Base-by-base conservation (phyloP, 2,329 filamentous ascomycete genomes). In the Cordyceps fumosorosea region DNA sequence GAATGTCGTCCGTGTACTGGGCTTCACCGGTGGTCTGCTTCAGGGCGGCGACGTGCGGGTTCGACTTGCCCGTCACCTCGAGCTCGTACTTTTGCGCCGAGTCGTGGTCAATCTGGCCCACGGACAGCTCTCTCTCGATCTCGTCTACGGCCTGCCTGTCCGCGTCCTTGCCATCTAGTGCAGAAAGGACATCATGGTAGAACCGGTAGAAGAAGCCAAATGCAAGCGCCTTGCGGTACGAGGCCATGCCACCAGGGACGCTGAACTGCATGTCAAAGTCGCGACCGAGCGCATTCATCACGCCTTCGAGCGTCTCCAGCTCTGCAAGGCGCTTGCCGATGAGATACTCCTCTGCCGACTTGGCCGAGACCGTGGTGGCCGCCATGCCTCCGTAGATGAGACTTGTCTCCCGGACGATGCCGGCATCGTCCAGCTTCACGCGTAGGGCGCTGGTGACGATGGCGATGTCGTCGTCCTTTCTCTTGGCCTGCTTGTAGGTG, bases 401-500 rank as follows among this genome's bases (percentile, higher is more conserved):
- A 68, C 89, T 91, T 64, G 85, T 87, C 65, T 88, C 87, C 64
- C 87, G 81, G 6, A 98, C 90, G 1, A 85, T 73, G 48, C 93
- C 84, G 1, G 82, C 80, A 2, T 89, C 82, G 45, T 87, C 83
- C 3, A 98, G 76, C 5, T 83, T 84, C 5, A 98, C 81, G 42
- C 91, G 85, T 62, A 98, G 75, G 1, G 93, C 92, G 32, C 89
- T 87, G 55, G 96, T 98, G 26, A 98, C 95, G 68, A 99, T 98
- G 2, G 95, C 95, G 71, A 99, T 98, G 71, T 99, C 95, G 69
- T 99, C 95, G 69, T 99, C 95, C 72, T 98, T 98, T 67, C 95
- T 81, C 79, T 99, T 99, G 0, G 95, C 87, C 73, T 98, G 93
- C 76, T 99, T 99, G 76, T 97, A 98, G 1, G 93, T 88, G 50